Evolutionary conservation across 805 yeast genomes (phyloP), one percentile per base, ranked within the genome.

Genomic region (Myxozyma mucilagina): DNA sequence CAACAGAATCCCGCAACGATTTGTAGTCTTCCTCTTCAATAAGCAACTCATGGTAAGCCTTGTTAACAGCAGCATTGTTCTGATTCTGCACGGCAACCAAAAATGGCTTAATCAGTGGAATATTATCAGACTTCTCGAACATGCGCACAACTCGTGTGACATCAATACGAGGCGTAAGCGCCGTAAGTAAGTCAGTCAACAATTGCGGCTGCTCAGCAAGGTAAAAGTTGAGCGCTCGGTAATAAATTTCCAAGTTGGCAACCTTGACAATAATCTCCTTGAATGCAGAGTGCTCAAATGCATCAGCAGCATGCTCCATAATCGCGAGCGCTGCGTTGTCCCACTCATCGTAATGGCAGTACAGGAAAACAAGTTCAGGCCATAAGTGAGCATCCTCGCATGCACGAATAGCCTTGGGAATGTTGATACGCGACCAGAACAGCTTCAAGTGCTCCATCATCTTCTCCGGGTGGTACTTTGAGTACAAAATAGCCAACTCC

Each of bases 341-440:
- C 96, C 97, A 94, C 79, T 94, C 99, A 74, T 94, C 99, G 75
- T 94, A 94, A 76, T 94, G 99, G 73, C 97, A 91, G 79, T 93
- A 93, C 75, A 94, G 80, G 86, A 94, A 94, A 60, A 94, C 90
- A 69, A 93, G 81, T 78, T 94, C 99, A 20, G 96, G 94, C 92
- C 97, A 94, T 72, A 94, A 80, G 73, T 94, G 99, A 44, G 97
- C 94, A 59, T 79, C 84, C 76, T 93, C 97, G 71, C 94, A 89
- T 36, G 97, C 97, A 67, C 89, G 85, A 68, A 94, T 87, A 53
- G 90, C 98, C 80, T 93, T 94, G 69, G 99, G 98, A 79, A 94
- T 93, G 75, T 94, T 94, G 75, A 94, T 84, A 78, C 99, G 87
- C 13, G 97, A 91, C 98, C 98, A 94, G 84, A 94, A 94, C 71